phyloP scores from a whole-genome alignment of 2,329 filamentous ascomycete genomes.

The Claviceps cyperi region DNA sequence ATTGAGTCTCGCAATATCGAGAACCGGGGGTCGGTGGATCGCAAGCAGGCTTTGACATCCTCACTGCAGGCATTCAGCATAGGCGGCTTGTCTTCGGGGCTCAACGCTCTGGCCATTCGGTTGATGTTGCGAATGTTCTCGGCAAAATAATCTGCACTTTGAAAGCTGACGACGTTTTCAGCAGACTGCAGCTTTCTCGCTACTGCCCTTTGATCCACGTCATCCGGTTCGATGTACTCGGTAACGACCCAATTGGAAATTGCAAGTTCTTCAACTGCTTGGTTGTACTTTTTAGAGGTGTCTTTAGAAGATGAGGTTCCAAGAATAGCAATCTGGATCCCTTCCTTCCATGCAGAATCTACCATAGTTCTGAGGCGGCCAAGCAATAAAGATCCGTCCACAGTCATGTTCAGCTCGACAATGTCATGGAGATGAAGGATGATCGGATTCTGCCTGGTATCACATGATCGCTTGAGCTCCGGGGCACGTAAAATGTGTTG shows the following conservation, averaged over 20 bases:
- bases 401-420: slow-evolving; percentile 56
- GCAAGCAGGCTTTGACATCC: slow-evolving; percentile 14
- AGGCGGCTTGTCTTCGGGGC: slow-evolving; percentile 8
- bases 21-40: slow-evolving; percentile 12
- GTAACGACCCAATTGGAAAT: slow-evolving; percentile 26
- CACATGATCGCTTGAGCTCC: slow-evolving; percentile 19
- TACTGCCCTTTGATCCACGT: slow-evolving; percentile 9
- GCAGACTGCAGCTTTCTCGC: neutral
- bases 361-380: slow-evolving; percentile 55
- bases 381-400: slow-evolving; percentile 56
- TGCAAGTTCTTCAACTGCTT: slow-evolving; percentile 24
- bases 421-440: slow-evolving; percentile 74
- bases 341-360: slow-evolving; percentile 55
- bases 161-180: slow-evolving; percentile 10
- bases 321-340: slow-evolving; percentile 59
- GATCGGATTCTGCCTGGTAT: slow-evolving; percentile 30
- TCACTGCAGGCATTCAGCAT: slow-evolving; percentile 10
- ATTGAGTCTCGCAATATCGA: slow-evolving; percentile 21
- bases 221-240: slow-evolving; percentile 19
- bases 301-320: slow-evolving; percentile 56
- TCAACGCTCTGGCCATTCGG: slow-evolving; percentile 29
- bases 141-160: slow-evolving; percentile 24
- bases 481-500: slow-evolving; percentile 40
- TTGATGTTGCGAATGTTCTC: slow-evolving; percentile 34
- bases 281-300: slow-evolving; percentile 27